Percentiles rank a stretch among this genome's conserved stretches.
These are phyloP conservation scores for Aspergillus persii DNA, from an alignment of 2,329 filamentous ascomycete genomes.

Conservation along the genomic window DNA sequence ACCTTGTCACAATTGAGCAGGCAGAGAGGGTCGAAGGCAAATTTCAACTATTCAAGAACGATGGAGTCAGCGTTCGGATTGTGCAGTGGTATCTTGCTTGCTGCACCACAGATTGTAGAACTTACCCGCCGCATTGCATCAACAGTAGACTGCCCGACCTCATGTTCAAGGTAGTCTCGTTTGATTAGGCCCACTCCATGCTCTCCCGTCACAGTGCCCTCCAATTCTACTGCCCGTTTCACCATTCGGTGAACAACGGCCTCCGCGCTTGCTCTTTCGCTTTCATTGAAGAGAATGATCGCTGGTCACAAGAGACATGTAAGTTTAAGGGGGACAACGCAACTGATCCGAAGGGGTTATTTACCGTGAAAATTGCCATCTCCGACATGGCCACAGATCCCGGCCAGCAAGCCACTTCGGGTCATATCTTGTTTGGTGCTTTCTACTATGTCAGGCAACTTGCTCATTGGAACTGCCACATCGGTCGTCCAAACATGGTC, in stretches of 20 bases:
- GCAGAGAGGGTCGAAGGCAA: constrained; percentile 65
- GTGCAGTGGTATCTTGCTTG: background rate
- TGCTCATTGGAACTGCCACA: constrained; percentile 73
- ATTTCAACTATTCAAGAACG: constrained; percentile 51
- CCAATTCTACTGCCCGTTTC: constrained; percentile 65
- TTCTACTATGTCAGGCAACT: constrained; percentile 70
- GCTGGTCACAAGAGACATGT: constrained; percentile 36
- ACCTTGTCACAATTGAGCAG: constrained; percentile 65
- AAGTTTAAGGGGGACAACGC: background rate
- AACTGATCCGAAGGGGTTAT: constrained; percentile 9
- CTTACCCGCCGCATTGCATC: constrained; percentile 64
- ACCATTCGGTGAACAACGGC: constrained; percentile 68
- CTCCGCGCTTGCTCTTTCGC: constrained; percentile 55
- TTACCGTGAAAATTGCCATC: constrained; percentile 72
- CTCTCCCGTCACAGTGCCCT: constrained; percentile 70
- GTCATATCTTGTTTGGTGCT: constrained; percentile 65
- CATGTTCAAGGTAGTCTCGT: constrained; percentile 62
- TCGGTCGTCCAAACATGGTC: constrained; percentile 76
- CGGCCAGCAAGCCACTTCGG: constrained; percentile 60
- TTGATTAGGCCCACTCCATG: constrained; percentile 71
- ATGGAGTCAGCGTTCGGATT: constrained; percentile 17
- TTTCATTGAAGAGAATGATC: constrained; percentile 61
- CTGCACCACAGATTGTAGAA: constrained; percentile 8
- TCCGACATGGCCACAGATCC: constrained; percentile 71
- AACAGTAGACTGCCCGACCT: constrained; percentile 60